A percentile compares a stretch with the other conserved stretches of the same genome.
phyloP scores from a whole-genome alignment of 345 rosid species.

The Eucalyptus pumila region DNA sequence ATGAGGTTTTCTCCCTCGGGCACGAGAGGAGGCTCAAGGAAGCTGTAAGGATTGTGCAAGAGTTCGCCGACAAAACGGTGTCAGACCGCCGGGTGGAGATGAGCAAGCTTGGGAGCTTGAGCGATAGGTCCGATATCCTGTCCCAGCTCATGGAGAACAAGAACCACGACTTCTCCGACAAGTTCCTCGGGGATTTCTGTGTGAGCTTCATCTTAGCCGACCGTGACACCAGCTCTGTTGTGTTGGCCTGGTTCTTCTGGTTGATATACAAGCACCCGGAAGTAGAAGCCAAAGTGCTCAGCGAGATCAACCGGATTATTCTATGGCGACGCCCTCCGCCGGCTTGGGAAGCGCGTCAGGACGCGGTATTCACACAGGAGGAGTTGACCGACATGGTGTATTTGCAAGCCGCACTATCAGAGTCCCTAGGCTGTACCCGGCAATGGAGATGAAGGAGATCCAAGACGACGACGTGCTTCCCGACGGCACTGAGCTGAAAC shows the following conservation, averaged over 20 bases:
- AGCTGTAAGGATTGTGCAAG: slow-evolving; percentile 50
- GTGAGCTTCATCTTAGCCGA: slow-evolving; percentile 65
- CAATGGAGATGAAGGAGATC: slow-evolving; percentile 56
- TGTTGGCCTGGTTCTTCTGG: slow-evolving; percentile 76
- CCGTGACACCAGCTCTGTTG: slow-evolving; percentile 74
- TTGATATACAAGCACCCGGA: slow-evolving; percentile 28
- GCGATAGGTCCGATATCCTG: slow-evolving; percentile 38
- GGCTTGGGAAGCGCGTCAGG: neutral
- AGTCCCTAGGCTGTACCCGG: slow-evolving; percentile 62
- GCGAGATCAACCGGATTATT: slow-evolving; percentile 21
- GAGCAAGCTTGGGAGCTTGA: slow-evolving; percentile 7
- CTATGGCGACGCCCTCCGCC: neutral
- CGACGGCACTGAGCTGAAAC: slow-evolving; percentile 31
- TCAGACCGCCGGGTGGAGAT: slow-evolving; percentile 10
- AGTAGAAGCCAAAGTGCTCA: slow-evolving; percentile 40
- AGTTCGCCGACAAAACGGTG: slow-evolving; percentile 36
- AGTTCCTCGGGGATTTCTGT: slow-evolving; percentile 52
- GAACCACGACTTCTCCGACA: slow-evolving; percentile 6
- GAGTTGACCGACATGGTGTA: slow-evolving; percentile 54
- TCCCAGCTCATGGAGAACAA: slow-evolving; percentile 45
- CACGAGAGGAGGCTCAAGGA: slow-evolving; percentile 39
- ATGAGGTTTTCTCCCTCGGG: slow-evolving; percentile 48
- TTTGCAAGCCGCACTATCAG: slow-evolving; percentile 64
- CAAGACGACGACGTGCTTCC: slow-evolving; percentile 47
- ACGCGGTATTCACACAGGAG: slow-evolving; percentile 20